Percentiles rank a stretch among this genome's conserved stretches.
Conservation (phyloP, 2,329 filamentous ascomycete species). For the Aspergillus sergii region DNA sequence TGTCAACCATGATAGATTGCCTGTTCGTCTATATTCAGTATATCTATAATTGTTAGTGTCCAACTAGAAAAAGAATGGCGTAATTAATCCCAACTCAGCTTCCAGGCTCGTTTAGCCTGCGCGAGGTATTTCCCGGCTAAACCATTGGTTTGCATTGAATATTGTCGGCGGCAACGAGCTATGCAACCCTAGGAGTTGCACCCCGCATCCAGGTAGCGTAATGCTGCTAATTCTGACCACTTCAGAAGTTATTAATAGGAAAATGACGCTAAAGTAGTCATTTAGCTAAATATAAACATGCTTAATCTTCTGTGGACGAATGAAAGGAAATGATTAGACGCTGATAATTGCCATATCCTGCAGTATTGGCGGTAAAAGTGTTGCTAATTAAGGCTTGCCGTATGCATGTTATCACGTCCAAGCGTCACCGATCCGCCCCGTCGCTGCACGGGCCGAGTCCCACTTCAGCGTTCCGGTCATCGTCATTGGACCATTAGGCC, state of each 20-base stretch:
- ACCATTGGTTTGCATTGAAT: neutral
- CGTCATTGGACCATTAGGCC: neutral
- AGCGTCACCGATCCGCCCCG: slow-evolving; percentile 9
- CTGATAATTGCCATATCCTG: slow-evolving; percentile 6
- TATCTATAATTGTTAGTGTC: neutral
- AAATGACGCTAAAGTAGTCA: slow-evolving; percentile 4
- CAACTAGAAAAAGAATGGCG: neutral
- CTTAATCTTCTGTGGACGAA: neutral
- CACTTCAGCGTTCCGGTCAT: neutral
- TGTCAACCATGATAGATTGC: neutral
- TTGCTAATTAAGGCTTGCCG: slow-evolving; percentile 19
- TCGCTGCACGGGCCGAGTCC: slow-evolving; percentile 13
- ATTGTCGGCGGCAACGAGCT: neutral
- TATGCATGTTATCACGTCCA: slow-evolving; percentile 5
- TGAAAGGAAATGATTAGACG: neutral
- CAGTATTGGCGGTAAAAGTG: slow-evolving; percentile 16
- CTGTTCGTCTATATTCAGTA: neutral
- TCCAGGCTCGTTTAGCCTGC: neutral
- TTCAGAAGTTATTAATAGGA: slow-evolving; percentile 16
- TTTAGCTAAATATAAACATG: slow-evolving; percentile 17
- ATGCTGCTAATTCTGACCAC: slow-evolving; percentile 16
- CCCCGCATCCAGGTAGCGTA: slow-evolving; percentile 8
- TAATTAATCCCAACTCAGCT: neutral
- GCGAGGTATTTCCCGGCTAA: neutral
- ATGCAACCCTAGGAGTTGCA: slow-evolving; percentile 3